Conservation (phyloP, 768 basidiomycete genomes). For the Trametes cinnabarina region DNA sequence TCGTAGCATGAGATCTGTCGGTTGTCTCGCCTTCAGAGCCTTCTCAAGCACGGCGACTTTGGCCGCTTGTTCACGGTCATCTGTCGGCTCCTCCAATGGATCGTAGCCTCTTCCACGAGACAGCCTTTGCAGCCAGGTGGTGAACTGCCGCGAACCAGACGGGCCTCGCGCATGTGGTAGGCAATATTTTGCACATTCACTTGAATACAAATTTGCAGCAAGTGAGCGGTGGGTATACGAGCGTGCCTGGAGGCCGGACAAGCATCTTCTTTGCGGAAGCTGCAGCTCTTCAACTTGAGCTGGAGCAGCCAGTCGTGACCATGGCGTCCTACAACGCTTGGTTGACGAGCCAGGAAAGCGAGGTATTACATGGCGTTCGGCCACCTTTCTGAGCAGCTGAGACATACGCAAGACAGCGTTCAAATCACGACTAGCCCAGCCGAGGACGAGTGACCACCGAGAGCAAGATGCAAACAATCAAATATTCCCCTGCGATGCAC, state of each 20-base stretch:
- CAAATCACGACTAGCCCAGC: background rate
- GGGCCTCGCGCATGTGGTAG: background rate
- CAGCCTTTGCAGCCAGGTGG: conserved; percentile 32
- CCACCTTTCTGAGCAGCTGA: conserved; percentile 11
- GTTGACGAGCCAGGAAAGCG: background rate
- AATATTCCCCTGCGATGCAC: no score
- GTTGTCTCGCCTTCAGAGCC: conserved; percentile 83
- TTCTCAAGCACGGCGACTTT: conserved; percentile 78
- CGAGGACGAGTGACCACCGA: background rate
- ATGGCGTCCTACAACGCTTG: background rate
- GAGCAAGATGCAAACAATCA: background rate
- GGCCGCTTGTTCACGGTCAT: conserved; percentile 62
- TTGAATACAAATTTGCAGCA: background rate
- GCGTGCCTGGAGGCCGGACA: background rate
- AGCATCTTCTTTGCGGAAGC: conserved; percentile 17
- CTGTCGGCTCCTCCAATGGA: conserved; percentile 21
- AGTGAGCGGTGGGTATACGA: background rate
- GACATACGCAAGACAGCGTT: conserved; percentile 20
- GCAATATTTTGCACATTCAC: background rate
- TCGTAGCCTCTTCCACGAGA: conserved; percentile 16
- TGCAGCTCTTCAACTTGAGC: no score
- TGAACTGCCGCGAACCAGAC: conserved; percentile 3
- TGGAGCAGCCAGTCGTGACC: background rate
- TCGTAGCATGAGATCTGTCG: conserved; percentile 85
- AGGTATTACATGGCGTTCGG: conserved; percentile 19